Conservation (phyloP, 2,329 filamentous ascomycete species). For the Penicillium sp. region DNA sequence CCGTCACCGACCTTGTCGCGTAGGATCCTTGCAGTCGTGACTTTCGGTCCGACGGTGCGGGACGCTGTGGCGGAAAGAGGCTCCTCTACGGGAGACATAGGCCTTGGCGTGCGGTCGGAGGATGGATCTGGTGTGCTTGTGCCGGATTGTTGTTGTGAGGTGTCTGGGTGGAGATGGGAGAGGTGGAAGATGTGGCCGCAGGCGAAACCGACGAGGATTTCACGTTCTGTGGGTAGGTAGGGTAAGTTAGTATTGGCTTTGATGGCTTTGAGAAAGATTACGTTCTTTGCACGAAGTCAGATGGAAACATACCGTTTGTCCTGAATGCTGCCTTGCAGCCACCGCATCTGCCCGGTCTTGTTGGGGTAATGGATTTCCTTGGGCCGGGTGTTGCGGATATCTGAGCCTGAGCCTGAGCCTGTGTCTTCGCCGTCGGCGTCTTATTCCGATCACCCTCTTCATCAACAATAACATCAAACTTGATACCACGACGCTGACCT, state of each 20-base stretch:
- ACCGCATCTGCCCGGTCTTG: conserved; percentile 34
- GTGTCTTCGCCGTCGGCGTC: conserved; percentile 14
- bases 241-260: background rate
- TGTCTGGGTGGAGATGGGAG: conserved; percentile 52
- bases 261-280: no score
- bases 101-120: conserved; percentile 22
- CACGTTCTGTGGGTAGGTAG: conserved; percentile 44
- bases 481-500: conserved; percentile 80
- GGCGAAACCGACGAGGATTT: conserved; percentile 61
- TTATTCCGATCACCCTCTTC: conserved; percentile 11
- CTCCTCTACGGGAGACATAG: conserved; percentile 28
- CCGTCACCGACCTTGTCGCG: conserved; percentile 60
- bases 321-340: conserved; percentile 40
- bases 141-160: conserved; percentile 19
- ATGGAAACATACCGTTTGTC: conserved; percentile 33
- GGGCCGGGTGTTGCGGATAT: conserved; percentile 10
- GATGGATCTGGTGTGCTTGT: conserved; percentile 20
- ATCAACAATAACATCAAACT: conserved; percentile 67
- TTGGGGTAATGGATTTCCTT: conserved; percentile 2
- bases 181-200: conserved; percentile 68
- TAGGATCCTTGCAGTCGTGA: conserved; percentile 76
- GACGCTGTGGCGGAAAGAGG: conserved; percentile 30
- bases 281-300: no score
- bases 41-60: conserved; percentile 73
- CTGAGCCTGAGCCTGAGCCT: conserved; percentile 14